Evolutionary conservation across 2,329 filamentous ascomycete genomes (phyloP).

Genomic region (Botrytis galanthina): DNA sequence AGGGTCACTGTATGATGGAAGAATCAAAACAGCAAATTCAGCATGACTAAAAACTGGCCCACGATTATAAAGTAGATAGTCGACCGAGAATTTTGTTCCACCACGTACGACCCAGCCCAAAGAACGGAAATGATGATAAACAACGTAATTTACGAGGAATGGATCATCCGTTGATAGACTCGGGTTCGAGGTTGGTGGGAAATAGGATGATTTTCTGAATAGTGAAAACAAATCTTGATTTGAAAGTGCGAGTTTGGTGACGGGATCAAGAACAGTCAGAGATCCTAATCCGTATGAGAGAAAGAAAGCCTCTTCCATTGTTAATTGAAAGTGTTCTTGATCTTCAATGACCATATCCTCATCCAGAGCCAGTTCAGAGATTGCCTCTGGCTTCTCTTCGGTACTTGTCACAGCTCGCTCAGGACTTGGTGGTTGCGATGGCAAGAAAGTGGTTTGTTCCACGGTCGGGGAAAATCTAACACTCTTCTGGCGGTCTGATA

Average conservation of each 20-base stretch:
- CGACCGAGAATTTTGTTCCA: constrained; percentile 91
- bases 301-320: constrained; percentile 88
- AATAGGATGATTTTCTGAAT: constrained; percentile 61
- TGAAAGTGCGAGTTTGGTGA: constrained; percentile 38
- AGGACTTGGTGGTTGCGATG: constrained; percentile 44
- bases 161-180: constrained; percentile 70
- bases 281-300: constrained; percentile 76
- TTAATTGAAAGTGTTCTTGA: constrained; percentile 89
- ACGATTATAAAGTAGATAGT: constrained; percentile 90
- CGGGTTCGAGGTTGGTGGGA: constrained; percentile 51
- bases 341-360: constrained; percentile 43
- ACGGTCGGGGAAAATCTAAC: constrained; percentile 69
- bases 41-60: constrained; percentile 94
- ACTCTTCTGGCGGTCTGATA: constrained; percentile 55
- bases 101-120: constrained; percentile 91
- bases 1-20: constrained; percentile 75
- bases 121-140: constrained; percentile 94
- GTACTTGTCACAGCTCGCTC: constrained; percentile 22
- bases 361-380: constrained; percentile 11
- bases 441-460: constrained; percentile 60
- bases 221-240: constrained; percentile 15
- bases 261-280: constrained; percentile 59
- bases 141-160: constrained; percentile 82
- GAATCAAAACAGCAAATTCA: constrained; percentile 81
- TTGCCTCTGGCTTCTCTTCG: constrained; percentile 15